phyloP scores from a whole-genome alignment of 371 early-diverging fungal genomes.

The Phascolomyces articulosus region DNA sequence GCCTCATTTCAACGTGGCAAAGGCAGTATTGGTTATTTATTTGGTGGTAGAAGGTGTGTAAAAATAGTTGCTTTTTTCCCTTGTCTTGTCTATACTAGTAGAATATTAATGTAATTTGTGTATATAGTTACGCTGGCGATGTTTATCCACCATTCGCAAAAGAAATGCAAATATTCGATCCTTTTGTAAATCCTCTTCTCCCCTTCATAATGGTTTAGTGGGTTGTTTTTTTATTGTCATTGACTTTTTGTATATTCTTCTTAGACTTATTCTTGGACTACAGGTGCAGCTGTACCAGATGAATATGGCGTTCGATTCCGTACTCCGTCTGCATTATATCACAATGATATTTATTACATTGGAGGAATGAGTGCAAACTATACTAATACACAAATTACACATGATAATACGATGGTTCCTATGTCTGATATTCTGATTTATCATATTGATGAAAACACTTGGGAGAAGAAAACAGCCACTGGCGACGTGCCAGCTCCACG shows the following conservation, averaged over 20 bases:
- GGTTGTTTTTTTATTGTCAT: no score
- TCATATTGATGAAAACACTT: background rate
- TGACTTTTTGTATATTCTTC: no score
- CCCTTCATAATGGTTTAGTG: no score
- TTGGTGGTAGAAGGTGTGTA: no score
- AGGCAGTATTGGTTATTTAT: no score
- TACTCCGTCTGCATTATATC: background rate
- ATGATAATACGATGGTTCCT: background rate
- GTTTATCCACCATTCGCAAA: background rate
- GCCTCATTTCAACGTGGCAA: no score
- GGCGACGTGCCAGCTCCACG: background rate
- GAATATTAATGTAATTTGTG: no score
- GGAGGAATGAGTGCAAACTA: background rate
- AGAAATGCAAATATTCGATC: background rate
- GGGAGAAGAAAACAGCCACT: background rate
- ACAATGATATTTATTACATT: background rate
- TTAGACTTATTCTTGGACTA: background rate
- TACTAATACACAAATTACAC: background rate
- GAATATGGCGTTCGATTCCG: background rate
- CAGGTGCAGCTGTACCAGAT: background rate
- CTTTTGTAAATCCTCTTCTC: no score
- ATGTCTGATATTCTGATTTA: background rate
- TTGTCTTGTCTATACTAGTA: no score
- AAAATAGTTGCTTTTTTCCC: no score
- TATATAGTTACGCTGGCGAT: no score